A percentile compares a stretch with the other conserved stretches of the same genome.
These are phyloP conservation scores for Brassica rapa DNA, from an alignment of 345 rosid species.

Conservation along the genomic window DNA sequence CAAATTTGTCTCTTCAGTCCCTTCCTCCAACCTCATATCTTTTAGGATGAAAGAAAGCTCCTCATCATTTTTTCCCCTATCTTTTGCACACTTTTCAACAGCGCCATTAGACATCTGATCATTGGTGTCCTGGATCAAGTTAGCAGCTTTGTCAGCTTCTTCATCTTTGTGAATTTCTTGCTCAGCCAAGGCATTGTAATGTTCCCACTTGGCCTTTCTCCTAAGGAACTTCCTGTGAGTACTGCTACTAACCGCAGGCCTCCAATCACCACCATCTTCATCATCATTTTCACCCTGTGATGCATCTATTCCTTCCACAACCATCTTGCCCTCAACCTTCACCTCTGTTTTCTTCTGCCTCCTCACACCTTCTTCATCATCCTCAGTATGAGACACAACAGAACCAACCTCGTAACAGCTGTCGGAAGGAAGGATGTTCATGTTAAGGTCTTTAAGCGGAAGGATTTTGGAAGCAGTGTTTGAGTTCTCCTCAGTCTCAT, in stretches of 20 bases:
- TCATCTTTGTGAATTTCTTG: conserved; percentile 59
- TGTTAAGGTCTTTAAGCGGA: conserved; percentile 72
- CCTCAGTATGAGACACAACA: conserved; percentile 46
- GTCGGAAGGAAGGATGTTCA: conserved; percentile 50
- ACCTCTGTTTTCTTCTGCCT: conserved; percentile 57
- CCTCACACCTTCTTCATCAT: conserved; percentile 46
- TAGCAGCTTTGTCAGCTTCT: conserved; percentile 40
- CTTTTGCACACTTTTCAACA: conserved; percentile 32
- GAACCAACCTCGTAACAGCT: conserved; percentile 49
- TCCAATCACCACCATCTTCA: conserved; percentile 72
- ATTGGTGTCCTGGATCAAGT: conserved; percentile 18
- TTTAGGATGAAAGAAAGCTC: conserved; percentile 54
- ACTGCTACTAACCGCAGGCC: conserved; percentile 90
- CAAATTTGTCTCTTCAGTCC: conserved; percentile 28
- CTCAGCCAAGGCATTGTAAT: conserved; percentile 51
- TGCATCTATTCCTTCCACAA: conserved; percentile 86
- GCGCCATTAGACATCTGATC: conserved; percentile 34
- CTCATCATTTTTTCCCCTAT: conserved; percentile 33
- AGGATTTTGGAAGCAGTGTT: conserved; percentile 65
- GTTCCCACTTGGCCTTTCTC: conserved; percentile 72
- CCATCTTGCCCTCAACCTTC: conserved; percentile 80
- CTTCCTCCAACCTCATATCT: conserved; percentile 77
- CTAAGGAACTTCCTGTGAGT: conserved; percentile 80
- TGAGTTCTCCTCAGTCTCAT: conserved; percentile 49
- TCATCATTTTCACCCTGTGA: conserved; percentile 66